A percentile compares a stretch with the other conserved stretches of the same genome.
Conservation (phyloP, 345 rosid species). For the Gossypium thurberi region DNA sequence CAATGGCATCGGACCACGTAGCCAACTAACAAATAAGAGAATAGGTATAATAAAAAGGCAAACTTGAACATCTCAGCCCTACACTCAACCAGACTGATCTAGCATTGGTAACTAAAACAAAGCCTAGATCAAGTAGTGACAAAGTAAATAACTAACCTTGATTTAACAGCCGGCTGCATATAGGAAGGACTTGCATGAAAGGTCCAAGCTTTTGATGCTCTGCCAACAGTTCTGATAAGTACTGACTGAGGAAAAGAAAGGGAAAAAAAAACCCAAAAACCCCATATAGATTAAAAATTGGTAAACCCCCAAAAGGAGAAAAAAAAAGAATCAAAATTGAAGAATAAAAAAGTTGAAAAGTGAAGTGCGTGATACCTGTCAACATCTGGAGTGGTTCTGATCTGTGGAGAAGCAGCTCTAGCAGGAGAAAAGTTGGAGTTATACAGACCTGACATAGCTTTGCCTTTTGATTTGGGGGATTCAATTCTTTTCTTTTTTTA, state of each 20-base stretch:
- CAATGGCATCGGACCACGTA: neutral
- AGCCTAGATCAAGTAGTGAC: constrained; percentile 53
- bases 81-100: constrained; percentile 21
- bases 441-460: constrained; percentile 87
- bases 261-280: neutral
- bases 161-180: constrained; percentile 83
- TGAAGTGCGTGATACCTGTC: constrained; percentile 46
- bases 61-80: constrained; percentile 8
- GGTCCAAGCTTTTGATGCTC: constrained; percentile 99
- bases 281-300: constrained; percentile 33
- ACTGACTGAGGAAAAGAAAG: constrained; percentile 45
- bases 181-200: constrained; percentile 87
- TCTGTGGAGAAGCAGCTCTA: constrained; percentile 97
- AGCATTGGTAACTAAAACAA: constrained; percentile 18
- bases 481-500: constrained; percentile 1
- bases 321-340: neutral
- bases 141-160: constrained; percentile 55
- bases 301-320: constrained; percentile 1
- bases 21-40: neutral
- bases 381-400: constrained; percentile 81
- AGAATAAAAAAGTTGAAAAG: neutral
- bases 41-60: neutral
- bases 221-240: constrained; percentile 79
- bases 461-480: constrained; percentile 15
- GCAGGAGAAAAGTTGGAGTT: constrained; percentile 94